Conservation (phyloP, 352 stramenopile species). For the Globisporangium radiosum region DNA sequence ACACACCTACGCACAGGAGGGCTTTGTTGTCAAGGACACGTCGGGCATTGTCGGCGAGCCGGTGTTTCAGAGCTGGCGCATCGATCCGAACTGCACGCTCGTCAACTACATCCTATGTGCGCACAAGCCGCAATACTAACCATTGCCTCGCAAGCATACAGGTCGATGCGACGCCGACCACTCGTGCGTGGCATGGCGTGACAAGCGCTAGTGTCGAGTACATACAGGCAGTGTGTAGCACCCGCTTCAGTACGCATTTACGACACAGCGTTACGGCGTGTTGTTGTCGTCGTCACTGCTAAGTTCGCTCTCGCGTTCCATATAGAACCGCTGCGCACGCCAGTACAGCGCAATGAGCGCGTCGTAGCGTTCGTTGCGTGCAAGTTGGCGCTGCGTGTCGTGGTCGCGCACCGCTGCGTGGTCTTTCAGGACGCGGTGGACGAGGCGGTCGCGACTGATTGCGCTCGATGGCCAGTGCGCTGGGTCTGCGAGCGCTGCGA, state of each 20-base stretch:
- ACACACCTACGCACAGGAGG: conserved; percentile 20
- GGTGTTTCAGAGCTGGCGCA: conserved; percentile 64
- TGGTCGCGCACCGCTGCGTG: conserved; percentile 35
- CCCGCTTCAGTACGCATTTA: too few relatives aligned
- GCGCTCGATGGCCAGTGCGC: conserved; percentile 46
- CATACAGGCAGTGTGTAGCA: too few relatives aligned
- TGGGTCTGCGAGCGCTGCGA: conserved; percentile 35
- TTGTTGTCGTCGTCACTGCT: neutral
- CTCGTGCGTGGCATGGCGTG: too few relatives aligned
- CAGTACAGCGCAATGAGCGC: conserved; percentile 35
- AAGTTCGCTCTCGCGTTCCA: conserved; percentile 4
- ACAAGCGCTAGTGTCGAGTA: too few relatives aligned
- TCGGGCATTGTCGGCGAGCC: conserved; percentile 77
- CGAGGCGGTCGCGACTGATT: conserved; percentile 39
- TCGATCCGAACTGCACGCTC: conserved; percentile 61
- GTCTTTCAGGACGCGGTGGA: conserved; percentile 73
- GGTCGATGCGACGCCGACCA: too few relatives aligned
- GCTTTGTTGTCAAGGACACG: conserved; percentile 53
- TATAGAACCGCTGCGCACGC: conserved; percentile 31
- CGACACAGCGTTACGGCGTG: too few relatives aligned
- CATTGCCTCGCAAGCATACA: too few relatives aligned
- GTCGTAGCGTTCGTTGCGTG: conserved; percentile 43
- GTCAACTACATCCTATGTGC: conserved; percentile 86
- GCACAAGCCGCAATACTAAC: conserved; percentile 37
- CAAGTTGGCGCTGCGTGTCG: conserved; percentile 33